Conservation (phyloP, 2,329 filamentous ascomycete species). For the Hypoxylon sp. region DNA sequence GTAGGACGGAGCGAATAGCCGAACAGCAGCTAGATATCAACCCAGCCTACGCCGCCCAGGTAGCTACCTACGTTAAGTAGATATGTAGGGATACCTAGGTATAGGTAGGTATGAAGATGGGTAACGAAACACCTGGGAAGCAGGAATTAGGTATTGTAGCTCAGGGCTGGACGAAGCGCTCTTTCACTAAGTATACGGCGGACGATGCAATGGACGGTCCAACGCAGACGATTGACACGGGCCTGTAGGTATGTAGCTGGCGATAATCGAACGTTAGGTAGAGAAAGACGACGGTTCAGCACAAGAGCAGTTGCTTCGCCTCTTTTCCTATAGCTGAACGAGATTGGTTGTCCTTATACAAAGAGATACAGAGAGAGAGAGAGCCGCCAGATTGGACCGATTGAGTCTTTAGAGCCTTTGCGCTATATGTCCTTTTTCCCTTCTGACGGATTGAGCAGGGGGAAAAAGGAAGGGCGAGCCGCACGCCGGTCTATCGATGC, state of each 20-base stretch:
- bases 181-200: conserved; percentile 10
- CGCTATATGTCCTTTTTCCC: conserved; percentile 16
- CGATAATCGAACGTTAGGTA: conserved; percentile 5
- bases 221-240: not conserved
- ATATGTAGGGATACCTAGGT: not conserved
- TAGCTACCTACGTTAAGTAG: not conserved
- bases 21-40: not conserved
- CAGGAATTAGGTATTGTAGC: not conserved
- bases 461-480: conserved; percentile 14
- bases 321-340: conserved; percentile 23
- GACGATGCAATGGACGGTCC: not conserved
- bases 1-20: not conserved
- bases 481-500: conserved; percentile 12
- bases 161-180: conserved; percentile 18
- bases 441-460: conserved; percentile 25
- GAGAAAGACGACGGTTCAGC: conserved; percentile 3
- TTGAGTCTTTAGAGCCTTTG: conserved; percentile 21
- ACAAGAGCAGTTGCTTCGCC: conserved; percentile 21
- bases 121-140: not conserved
- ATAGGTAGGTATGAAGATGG: not conserved
- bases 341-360: conserved; percentile 19
- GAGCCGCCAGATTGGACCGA: conserved; percentile 23
- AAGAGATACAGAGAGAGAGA: conserved; percentile 33
- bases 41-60: no score
- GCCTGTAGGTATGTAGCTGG: conserved; percentile 8